Evolutionary conservation across 208 protist species (phyloP).

Genomic region (Leishmania amazonensis): DNA sequence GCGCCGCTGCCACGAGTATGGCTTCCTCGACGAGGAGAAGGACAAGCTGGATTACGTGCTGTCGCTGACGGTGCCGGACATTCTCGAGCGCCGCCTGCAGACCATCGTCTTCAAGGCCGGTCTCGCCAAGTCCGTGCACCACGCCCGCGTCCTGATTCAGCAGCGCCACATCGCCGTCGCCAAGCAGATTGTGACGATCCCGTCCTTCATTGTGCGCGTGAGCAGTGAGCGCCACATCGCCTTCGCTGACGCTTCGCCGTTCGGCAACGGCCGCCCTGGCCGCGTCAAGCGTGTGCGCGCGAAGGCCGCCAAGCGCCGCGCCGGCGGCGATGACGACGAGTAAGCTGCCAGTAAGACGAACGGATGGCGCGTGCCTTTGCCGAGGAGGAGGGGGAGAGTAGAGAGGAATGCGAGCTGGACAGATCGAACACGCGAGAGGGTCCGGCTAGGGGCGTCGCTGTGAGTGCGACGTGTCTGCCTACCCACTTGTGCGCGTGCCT

Average conservation of each 20-base stretch:
- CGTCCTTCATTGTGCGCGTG: slow-evolving; percentile 99
- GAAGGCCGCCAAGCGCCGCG: slow-evolving; percentile 75
- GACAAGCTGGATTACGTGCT: slow-evolving; percentile 99
- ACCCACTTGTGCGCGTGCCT: not conserved
- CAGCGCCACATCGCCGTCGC: slow-evolving; percentile 99
- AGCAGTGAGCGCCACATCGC: slow-evolving; percentile 99
- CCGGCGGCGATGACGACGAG: slow-evolving; percentile 63
- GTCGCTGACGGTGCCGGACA: slow-evolving; percentile 98
- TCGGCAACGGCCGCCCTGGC: slow-evolving; percentile 95
- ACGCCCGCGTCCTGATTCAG: slow-evolving; percentile 99
- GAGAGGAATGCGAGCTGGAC: not conserved
- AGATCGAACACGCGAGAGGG: not conserved
- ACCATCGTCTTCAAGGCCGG: slow-evolving; percentile 98
- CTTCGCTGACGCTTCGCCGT: slow-evolving; percentile 96
- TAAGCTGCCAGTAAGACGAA: not conserved
- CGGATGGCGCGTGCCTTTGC: not conserved
- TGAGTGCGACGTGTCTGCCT: not conserved
- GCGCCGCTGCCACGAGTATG: slow-evolving; percentile 96
- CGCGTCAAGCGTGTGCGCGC: slow-evolving; percentile 95
- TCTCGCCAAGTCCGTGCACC: slow-evolving; percentile 99
- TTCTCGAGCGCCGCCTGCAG: slow-evolving; percentile 99
- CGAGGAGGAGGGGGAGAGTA: not conserved
- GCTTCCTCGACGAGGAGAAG: slow-evolving; percentile 98
- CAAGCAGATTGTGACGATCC: slow-evolving; percentile 99
- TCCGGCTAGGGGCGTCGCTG: not conserved